Percentiles rank a stretch among this genome's conserved stretches.
Evolutionary conservation across 2,329 filamentous ascomycete genomes (phyloP).

Genomic region (Dactylellina haptotyla): DNA sequence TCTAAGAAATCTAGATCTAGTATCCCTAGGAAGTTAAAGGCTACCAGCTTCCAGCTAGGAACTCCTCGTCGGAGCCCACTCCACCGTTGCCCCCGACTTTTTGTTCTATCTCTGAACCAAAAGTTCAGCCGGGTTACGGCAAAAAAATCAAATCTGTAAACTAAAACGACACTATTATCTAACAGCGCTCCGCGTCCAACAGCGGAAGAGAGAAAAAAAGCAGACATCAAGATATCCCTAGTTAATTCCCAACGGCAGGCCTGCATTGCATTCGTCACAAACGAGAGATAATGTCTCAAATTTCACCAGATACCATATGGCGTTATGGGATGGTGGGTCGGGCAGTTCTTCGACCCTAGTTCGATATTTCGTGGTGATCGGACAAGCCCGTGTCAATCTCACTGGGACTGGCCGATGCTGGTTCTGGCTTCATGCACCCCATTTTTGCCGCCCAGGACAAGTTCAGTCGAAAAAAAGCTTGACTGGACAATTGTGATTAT

Average conservation of each 20-base stretch:
- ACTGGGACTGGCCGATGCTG: background rate
- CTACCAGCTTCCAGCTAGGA: too few species aligned
- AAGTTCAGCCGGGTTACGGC: slow-evolving; percentile 8
- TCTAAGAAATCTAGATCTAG: too few species aligned
- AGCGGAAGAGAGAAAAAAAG: too few species aligned
- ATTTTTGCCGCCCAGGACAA: slow-evolving; percentile 13
- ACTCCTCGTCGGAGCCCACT: background rate
- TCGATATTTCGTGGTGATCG: background rate
- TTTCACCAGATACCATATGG: background rate
- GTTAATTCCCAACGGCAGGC: slow-evolving; percentile 31
- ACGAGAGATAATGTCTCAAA: slow-evolving; percentile 6
- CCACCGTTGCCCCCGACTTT: background rate
- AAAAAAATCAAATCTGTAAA: background rate
- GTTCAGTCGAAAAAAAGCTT: slow-evolving; percentile 37
- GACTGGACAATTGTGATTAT: background rate
- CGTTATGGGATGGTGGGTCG: slow-evolving; percentile 6
- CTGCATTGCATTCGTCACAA: background rate
- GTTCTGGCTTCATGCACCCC: background rate
- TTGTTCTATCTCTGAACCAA: background rate
- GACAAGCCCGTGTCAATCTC: slow-evolving; percentile 15
- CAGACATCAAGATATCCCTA: background rate
- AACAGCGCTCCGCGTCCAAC: background rate
- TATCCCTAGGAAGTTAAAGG: too few species aligned
- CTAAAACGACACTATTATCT: too few species aligned
- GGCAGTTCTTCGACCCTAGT: background rate